phyloP scores from a whole-genome alignment of 305 asterid genomes.

The Solanum hybrid region DNA sequence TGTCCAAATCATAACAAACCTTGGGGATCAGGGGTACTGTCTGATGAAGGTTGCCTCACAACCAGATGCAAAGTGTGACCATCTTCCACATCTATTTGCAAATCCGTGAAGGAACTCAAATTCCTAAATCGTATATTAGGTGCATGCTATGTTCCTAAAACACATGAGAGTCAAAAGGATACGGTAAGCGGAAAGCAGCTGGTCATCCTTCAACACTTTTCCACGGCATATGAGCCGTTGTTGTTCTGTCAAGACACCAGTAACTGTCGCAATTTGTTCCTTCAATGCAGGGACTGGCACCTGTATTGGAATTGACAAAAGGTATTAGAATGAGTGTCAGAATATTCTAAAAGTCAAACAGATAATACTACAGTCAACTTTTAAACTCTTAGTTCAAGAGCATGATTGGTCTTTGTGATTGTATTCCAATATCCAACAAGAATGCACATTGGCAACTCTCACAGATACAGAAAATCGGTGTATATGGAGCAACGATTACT shows the following conservation, averaged over 20 bases:
- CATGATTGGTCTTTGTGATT: background rate
- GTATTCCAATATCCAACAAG: background rate
- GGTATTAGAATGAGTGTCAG: background rate
- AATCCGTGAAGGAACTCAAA: slow-evolving; percentile 41
- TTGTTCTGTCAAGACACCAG: slow-evolving; percentile 85
- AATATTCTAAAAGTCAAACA: background rate
- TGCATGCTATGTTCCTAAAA: background rate
- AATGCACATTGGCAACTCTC: background rate
- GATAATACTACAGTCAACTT: background rate
- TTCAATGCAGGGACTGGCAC: slow-evolving; percentile 88
- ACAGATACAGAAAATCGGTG: background rate
- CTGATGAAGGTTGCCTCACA: slow-evolving; percentile 72
- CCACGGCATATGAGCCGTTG: slow-evolving; percentile 99
- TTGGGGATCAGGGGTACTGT: slow-evolving; percentile 38
- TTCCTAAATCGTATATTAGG: slow-evolving; percentile 5
- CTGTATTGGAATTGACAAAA: slow-evolving; percentile 24
- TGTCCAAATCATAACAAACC: slow-evolving; percentile 30
- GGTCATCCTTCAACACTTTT: slow-evolving; percentile 89
- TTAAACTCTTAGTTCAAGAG: background rate
- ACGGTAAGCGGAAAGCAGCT: slow-evolving; percentile 98
- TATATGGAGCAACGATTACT: background rate
- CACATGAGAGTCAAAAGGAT: slow-evolving; percentile 38
- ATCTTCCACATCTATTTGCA: slow-evolving; percentile 76
- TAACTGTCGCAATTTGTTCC: slow-evolving; percentile 81
- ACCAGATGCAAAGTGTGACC: slow-evolving; percentile 95